Conservation (phyloP, 306 rosid species). For the Cicer judaicum region DNA sequence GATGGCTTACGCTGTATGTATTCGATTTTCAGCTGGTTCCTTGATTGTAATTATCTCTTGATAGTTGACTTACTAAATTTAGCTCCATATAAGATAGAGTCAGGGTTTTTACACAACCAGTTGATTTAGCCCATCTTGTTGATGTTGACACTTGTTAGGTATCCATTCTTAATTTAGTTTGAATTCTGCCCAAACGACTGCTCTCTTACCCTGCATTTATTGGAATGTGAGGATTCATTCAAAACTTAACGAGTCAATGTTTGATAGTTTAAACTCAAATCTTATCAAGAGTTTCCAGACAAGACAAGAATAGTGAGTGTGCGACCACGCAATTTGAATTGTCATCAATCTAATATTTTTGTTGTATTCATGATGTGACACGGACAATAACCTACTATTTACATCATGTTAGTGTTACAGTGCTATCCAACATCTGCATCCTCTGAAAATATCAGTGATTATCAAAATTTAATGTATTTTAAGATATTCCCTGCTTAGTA, state of each 20-base stretch:
- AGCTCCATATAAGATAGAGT: neutral
- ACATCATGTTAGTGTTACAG: neutral
- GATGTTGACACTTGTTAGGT: conserved; percentile 4
- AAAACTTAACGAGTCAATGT: neutral
- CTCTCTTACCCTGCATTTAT: neutral
- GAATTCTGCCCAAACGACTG: neutral
- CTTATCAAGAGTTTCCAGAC: conserved; percentile 11
- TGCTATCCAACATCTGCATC: conserved; percentile 32
- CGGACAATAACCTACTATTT: neutral
- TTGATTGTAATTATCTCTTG: conserved; percentile 28
- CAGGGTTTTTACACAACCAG: neutral
- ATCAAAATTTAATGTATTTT: neutral
- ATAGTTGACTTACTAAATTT: neutral
- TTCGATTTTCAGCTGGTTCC: conserved; percentile 19
- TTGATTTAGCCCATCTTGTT: conserved; percentile 13
- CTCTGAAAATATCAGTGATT: conserved; percentile 28
- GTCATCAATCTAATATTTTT: conserved; percentile 10
- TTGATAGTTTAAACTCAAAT: neutral
- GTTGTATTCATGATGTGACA: conserved; percentile 10
- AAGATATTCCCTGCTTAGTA: conserved; percentile 17
- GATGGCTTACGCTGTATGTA: conserved; percentile 63
- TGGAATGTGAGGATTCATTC: neutral
- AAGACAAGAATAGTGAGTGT: conserved; percentile 11
- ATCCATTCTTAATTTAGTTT: conserved; percentile 14
- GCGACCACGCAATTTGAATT: conserved; percentile 16